Base-by-base conservation (phyloP, 768 basidiomycete species). In the Daedalea quercina region DNA sequence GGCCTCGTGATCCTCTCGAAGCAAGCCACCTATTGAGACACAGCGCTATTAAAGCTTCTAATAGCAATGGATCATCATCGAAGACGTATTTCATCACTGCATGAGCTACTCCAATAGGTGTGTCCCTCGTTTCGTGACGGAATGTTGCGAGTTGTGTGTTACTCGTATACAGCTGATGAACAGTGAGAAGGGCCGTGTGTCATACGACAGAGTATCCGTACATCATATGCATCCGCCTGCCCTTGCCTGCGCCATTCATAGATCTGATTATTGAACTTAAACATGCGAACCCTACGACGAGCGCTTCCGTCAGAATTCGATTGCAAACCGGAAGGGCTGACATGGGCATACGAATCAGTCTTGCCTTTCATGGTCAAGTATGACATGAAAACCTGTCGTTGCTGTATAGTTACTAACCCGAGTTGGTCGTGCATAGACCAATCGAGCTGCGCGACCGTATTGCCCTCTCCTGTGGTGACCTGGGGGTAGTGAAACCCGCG, bases 21-120 rank as follows among this genome's bases (percentile, higher is more conserved):
- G 28, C 28, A 63, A 88, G 67, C 85, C 85, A 89, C 54, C 87
- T 76, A 67, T 87, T 87, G 57, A 90, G 70, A 63, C 77, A 82
- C 50, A 90, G 72, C 7, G 88, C 75, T 37, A 89, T 69, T 53
- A 88, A 69, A 3, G 77, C 75, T 61, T 87, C 78, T 19, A 84
- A 73, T 57, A 89, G 67, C 50, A 88, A 78, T 33, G 70, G 62
- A 54, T 79, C 79, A 46, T 84, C 73, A 42, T 71, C 74, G 67
- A 89, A 88, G 46, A 69, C 76, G 67, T 86, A 88, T 52, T 78
- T 76, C 51, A 89, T 63, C 54, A 78, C 70, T 9, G 78, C 87
- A 62, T 85, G 79, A 31, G 80, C 76, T 44, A 79, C 79, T 1
- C 87, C 87, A 34, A 87, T 76, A 1, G 73, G 76, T 2, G 84